A percentile compares a stretch with the other conserved stretches of the same genome.
Evolutionary conservation across 2,329 filamentous ascomycete genomes (phyloP).

Genomic region (Talaromyces sp.): DNA sequence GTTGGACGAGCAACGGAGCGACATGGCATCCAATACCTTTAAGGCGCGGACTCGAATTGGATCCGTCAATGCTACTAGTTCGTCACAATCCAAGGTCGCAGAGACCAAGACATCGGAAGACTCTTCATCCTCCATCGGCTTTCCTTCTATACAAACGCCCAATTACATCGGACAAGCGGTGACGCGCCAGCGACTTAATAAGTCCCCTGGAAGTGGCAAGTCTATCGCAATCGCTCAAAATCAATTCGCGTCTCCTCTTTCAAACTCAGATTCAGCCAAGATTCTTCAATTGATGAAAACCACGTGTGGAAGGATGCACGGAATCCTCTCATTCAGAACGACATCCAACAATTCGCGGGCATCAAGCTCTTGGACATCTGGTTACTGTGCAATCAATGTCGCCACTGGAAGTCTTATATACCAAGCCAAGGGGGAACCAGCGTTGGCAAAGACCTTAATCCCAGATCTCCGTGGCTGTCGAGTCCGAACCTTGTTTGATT

Average conservation of each 20-base stretch:
- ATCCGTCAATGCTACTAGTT: slow-evolving; percentile 42
- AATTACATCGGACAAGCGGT: slow-evolving; percentile 37
- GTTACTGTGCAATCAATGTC: slow-evolving; percentile 56
- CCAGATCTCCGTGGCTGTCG: slow-evolving; percentile 54
- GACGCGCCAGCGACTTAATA: slow-evolving; percentile 39
- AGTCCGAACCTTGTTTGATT: slow-evolving; percentile 51
- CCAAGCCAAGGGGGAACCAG: slow-evolving; percentile 53
- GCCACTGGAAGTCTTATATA: slow-evolving; percentile 54
- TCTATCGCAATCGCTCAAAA: slow-evolving; percentile 29
- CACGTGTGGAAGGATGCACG: slow-evolving; percentile 56
- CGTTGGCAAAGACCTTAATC: slow-evolving; percentile 52
- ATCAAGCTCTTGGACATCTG: slow-evolving; percentile 49
- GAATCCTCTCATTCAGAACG: slow-evolving; percentile 54
- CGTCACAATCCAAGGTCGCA: slow-evolving; percentile 36
- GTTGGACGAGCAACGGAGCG: slow-evolving; percentile 45
- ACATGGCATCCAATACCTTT: slow-evolving; percentile 37
- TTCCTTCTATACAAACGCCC: slow-evolving; percentile 51
- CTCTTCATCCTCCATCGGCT: slow-evolving; percentile 48
- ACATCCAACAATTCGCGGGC: slow-evolving; percentile 48
- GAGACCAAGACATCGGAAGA: slow-evolving; percentile 46
- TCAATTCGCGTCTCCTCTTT: slow-evolving; percentile 40
- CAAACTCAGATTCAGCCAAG: slow-evolving; percentile 50
- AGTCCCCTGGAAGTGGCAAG: slow-evolving; percentile 32
- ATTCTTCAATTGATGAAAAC: slow-evolving; percentile 56
- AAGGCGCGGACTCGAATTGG: slow-evolving; percentile 42